A percentile compares a stretch with the other conserved stretches of the same genome.
phyloP scores from a whole-genome alignment of 1,284 basidiomycete genomes.

The Irpex lacteus region DNA sequence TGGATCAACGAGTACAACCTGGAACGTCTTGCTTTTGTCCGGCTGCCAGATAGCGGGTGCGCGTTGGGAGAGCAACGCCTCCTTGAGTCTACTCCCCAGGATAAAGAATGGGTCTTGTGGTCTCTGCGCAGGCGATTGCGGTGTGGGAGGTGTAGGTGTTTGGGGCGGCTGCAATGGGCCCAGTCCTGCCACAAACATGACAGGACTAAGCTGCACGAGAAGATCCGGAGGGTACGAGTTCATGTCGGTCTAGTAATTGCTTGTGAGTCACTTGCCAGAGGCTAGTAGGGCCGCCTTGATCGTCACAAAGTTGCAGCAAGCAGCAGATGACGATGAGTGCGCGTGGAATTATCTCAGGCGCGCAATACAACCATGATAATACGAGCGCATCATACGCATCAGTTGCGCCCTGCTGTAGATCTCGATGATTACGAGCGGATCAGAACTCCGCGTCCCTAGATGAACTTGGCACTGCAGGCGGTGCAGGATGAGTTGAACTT shows the following conservation, averaged over 20 bases:
- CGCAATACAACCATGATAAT: background rate
- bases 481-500: background rate
- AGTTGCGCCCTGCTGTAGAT: background rate
- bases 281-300: no score
- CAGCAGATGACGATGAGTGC: background rate
- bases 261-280: no score
- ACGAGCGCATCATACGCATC: slow-evolving; percentile 1
- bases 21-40: slow-evolving; percentile 71
- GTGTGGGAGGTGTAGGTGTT: slow-evolving; percentile 16
- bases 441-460: background rate
- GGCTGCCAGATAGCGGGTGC: slow-evolving; percentile 64
- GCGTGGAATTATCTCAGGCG: background rate
- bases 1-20: slow-evolving; percentile 81
- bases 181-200: slow-evolving; percentile 92
- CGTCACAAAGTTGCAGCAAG: background rate
- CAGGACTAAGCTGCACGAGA: slow-evolving; percentile 80
- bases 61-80: slow-evolving; percentile 58
- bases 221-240: slow-evolving; percentile 88
- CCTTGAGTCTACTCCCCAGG: slow-evolving; percentile 56
- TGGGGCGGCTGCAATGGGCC: slow-evolving; percentile 33
- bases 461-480: background rate
- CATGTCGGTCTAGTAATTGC: slow-evolving; percentile 42
- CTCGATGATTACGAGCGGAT: background rate
- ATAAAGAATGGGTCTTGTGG: slow-evolving; percentile 56
- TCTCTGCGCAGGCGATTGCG: slow-evolving; percentile 23